Evolutionary conservation across 176 grass and related monocot species (phyloP), one percentile per base, ranked within the genome.

Genomic region (Aegilops sharonensis): DNA sequence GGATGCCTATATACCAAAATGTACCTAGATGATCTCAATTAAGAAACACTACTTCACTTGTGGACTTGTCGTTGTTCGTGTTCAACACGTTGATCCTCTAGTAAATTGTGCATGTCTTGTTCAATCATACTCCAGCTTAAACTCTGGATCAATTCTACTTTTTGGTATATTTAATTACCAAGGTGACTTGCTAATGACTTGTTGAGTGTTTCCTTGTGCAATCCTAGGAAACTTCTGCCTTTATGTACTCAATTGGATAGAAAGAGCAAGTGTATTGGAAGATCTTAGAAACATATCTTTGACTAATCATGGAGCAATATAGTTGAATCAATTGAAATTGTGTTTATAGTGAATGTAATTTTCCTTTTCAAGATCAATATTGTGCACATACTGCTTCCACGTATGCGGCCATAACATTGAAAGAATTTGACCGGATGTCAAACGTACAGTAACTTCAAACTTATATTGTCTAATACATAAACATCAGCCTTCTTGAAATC

Each of bases 191-290:
- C 66, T 72, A 78, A 84, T 27, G n/a, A 39, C 66, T 54, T 73
- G 54, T 43, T 50, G 37, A 78, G 52, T 84, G 73, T 36, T 84
- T 83, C 70, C 81, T 50, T 64, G 37, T 63, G 35, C 81, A 84
- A 62, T 84, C 36, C 68, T 27, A 74, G 35, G 56, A 63, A 74
- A 31, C 15, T 63, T 45, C 68, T 43, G 29, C 52, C 14, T 63
- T 10, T 57, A 72, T 50, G 18, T n/a, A 14, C 71, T 27, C 6
- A 9, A 17, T 25, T 43, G 2, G 42, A 72, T 7, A 45, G 37
- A 72, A 25, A 23, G 34, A 73, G 11, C 5, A 47, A 47, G 11
- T 73, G 37, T 47, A 25, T 73, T 25, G n/a, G 37, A 47, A 6
- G 40, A 47, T 73, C 6, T 73, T 27, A 45, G 6, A 72, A 72